These are phyloP conservation scores for Epichloe sibirici DNA, from an alignment of 2,329 filamentous ascomycete genomes.

Conservation along the genomic window DNA sequence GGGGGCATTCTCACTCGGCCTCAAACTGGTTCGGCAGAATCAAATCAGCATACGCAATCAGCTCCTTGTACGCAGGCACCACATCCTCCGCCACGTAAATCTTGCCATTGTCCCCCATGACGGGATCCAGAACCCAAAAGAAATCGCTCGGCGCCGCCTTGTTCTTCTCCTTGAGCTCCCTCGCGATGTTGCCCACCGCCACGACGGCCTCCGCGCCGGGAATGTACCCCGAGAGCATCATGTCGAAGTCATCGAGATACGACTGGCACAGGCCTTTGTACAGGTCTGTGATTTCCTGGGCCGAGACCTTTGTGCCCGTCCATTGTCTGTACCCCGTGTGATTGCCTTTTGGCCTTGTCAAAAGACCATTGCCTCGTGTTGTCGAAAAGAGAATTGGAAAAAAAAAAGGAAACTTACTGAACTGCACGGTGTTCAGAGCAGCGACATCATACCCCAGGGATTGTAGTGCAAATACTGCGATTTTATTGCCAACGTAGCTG, in stretches of 20 bases:
- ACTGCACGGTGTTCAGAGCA: slow-evolving; percentile 91
- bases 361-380: background rate
- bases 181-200: slow-evolving; percentile 71
- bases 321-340: slow-evolving; percentile 87
- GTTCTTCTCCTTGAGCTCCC: slow-evolving; percentile 61
- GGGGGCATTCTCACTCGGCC: slow-evolving; percentile 56
- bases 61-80: slow-evolving; percentile 74
- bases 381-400: slow-evolving; percentile 4
- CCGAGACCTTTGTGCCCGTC: slow-evolving; percentile 71
- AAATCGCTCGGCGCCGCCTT: slow-evolving; percentile 58
- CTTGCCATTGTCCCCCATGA: slow-evolving; percentile 92
- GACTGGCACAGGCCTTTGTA: slow-evolving; percentile 77
- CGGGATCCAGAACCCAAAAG: slow-evolving; percentile 95
- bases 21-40: slow-evolving; percentile 97
- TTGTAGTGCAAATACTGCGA: slow-evolving; percentile 91
- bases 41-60: slow-evolving; percentile 73
- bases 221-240: slow-evolving; percentile 90
- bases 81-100: slow-evolving; percentile 88
- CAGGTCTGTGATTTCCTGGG: slow-evolving; percentile 70
- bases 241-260: slow-evolving; percentile 78
- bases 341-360: slow-evolving; percentile 51
- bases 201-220: slow-evolving; percentile 76
- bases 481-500: slow-evolving; percentile 96
- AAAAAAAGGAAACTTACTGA: slow-evolving; percentile 51
- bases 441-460: slow-evolving; percentile 87